These are phyloP conservation scores for Quercus dentata DNA, from an alignment of 306 rosid species.

Conservation along the genomic window DNA sequence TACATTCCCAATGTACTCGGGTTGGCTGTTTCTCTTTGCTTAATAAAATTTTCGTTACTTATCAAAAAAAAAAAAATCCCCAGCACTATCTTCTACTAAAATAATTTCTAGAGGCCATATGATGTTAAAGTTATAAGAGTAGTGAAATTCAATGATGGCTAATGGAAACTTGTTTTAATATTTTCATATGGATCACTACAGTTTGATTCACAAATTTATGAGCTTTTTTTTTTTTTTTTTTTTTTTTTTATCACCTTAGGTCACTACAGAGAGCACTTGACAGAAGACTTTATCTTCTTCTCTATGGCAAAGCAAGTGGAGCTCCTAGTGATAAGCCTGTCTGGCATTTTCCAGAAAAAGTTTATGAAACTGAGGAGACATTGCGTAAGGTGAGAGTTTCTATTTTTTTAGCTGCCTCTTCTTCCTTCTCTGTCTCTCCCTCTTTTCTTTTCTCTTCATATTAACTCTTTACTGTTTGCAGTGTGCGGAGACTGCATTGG, in stretches of 20 bases:
- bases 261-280: conserved; percentile 93
- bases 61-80: too few species aligned
- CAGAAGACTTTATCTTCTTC: conserved; percentile 81
- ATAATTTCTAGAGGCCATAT: not conserved
- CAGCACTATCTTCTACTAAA: not conserved
- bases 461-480: conserved; percentile 26
- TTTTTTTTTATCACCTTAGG: conserved; percentile 37
- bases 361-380: conserved; percentile 75
- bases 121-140: not conserved
- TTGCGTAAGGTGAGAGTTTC: conserved; percentile 54
- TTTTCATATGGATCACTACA: not conserved
- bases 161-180: not conserved
- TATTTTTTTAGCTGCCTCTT: conserved; percentile 8
- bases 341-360: conserved; percentile 92
- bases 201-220: not conserved
- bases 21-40: too few species aligned
- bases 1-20: too few species aligned
- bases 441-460: not conserved
- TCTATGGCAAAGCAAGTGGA: conserved; percentile 51
- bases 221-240: not conserved
- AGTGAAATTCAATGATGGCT: too few species aligned
- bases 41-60: too few species aligned
- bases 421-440: not conserved
- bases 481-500: conserved; percentile 89
- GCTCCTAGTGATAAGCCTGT: conserved; percentile 53